Evolutionary conservation across 371 early-diverging fungal species (phyloP).

Genomic region (Lichtheimia corymbifera): DNA sequence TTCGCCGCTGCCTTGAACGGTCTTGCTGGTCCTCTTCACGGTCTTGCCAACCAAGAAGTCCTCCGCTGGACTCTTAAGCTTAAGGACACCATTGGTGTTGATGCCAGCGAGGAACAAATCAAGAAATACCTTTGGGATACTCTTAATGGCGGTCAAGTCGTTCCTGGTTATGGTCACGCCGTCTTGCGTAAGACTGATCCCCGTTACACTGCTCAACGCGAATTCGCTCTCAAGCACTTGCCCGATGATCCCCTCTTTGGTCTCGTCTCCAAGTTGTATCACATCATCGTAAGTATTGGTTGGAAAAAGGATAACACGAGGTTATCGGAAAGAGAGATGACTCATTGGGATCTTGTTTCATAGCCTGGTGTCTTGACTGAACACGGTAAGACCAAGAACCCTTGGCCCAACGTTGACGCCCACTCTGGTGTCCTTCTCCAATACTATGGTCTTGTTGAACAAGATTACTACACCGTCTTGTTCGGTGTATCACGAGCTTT

Average conservation of each 20-base stretch:
- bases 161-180: constrained; percentile 99
- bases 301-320: background rate
- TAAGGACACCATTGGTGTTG: constrained; percentile 83
- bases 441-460: constrained; percentile 95
- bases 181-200: constrained; percentile 97
- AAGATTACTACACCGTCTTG: constrained; percentile 98
- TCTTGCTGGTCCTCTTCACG: constrained; percentile 98
- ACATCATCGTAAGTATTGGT: constrained; percentile 70
- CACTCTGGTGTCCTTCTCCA: constrained; percentile 97
- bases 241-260: constrained; percentile 96
- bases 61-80: constrained; percentile 96
- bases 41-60: constrained; percentile 99
- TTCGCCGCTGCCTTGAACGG: constrained; percentile 98
- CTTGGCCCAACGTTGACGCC: constrained; percentile 99
- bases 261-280: constrained; percentile 94
- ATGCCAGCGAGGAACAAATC: constrained; percentile 90
- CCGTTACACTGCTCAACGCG: constrained; percentile 97
- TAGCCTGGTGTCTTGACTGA: constrained; percentile 92
- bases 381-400: constrained; percentile 99
- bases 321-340: no score
- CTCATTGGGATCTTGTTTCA: no score
- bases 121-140: constrained; percentile 96
- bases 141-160: constrained; percentile 94
- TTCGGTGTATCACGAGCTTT: constrained; percentile 98
- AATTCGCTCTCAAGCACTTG: constrained; percentile 97